Conservation (phyloP, 208 protist genomes). For the Trypanosoma lewisi region DNA sequence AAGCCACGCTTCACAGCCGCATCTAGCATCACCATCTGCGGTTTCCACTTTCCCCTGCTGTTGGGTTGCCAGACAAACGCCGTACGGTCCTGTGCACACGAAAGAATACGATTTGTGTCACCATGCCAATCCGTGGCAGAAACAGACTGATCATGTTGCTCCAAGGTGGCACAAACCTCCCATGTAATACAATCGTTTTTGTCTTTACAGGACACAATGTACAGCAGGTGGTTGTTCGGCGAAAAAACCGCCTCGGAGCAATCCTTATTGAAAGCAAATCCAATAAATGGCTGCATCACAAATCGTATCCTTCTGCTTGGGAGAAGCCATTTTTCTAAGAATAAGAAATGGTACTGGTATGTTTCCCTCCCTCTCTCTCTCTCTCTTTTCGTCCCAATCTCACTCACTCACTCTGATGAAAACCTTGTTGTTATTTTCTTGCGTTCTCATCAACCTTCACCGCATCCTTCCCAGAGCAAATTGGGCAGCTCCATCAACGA, state of each 20-base stretch:
- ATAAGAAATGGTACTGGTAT: not conserved
- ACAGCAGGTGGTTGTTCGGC: slow-evolving; percentile 32
- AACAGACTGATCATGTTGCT: slow-evolving; percentile 38
- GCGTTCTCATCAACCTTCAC: no score
- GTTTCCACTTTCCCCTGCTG: slow-evolving; percentile 31
- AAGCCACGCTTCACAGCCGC: slow-evolving; percentile 31
- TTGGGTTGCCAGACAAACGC: slow-evolving; percentile 35
- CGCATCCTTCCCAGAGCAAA: no score
- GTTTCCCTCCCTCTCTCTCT: not conserved
- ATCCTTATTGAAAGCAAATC: slow-evolving; percentile 29
- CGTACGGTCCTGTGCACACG: slow-evolving; percentile 32
- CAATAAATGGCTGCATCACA: slow-evolving; percentile 29
- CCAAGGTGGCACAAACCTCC: slow-evolving; percentile 26
- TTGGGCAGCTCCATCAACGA: not conserved
- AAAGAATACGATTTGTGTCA: slow-evolving; percentile 25
- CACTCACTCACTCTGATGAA: no score
- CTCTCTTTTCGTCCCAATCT: not conserved
- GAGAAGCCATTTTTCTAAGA: not conserved
- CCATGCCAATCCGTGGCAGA: slow-evolving; percentile 32
- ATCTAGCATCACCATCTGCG: slow-evolving; percentile 34
- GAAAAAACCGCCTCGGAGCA: slow-evolving; percentile 27
- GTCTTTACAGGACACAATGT: slow-evolving; percentile 28
- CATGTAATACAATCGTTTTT: slow-evolving; percentile 24
- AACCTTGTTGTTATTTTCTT: not conserved
- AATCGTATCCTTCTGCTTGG: slow-evolving; percentile 25